phyloP scores from a whole-genome alignment of 169 alveolate species.

The Neospora caninum region DNA sequence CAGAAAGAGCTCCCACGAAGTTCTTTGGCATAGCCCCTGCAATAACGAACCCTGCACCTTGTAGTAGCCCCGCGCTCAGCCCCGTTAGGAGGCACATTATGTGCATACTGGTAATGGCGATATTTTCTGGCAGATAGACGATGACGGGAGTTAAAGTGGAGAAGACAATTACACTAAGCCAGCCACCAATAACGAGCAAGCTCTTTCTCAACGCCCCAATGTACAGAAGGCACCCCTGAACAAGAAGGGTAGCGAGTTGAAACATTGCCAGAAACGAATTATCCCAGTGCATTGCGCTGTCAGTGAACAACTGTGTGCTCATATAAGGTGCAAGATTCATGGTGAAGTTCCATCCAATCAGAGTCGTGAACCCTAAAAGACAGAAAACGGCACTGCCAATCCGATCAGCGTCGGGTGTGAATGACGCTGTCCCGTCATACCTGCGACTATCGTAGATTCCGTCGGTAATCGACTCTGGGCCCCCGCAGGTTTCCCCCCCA shows the following conservation, averaged over 20 bases:
- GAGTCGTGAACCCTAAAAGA: conserved; percentile 28
- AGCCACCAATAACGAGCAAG: neutral
- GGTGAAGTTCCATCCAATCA: conserved; percentile 43
- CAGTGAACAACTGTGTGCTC: neutral
- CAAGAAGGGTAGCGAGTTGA: conserved; percentile 25
- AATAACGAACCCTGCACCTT: conserved; percentile 44
- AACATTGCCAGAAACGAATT: conserved; percentile 35
- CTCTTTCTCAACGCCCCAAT: neutral
- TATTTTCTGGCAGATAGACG: neutral
- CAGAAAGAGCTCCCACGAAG: neutral
- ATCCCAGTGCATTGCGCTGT: conserved; percentile 3
- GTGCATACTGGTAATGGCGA: conserved; percentile 6
- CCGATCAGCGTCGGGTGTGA: neutral
- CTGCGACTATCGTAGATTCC: neutral
- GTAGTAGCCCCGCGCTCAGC: conserved; percentile 31
- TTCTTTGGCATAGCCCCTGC: conserved; percentile 35
- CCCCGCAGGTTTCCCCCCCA: neutral
- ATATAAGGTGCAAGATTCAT: conserved; percentile 43
- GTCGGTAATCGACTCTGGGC: neutral
- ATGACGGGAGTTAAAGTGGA: neutral
- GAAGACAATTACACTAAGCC: neutral
- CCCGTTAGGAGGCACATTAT: conserved; percentile 36
- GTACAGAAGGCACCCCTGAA: conserved; percentile 13
- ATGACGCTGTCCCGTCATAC: neutral
- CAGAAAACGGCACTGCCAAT: neutral